A percentile compares a stretch with the other conserved stretches of the same genome.
Conservation (phyloP, 306 rosid species). For the Astragalus glycyphyllos region DNA sequence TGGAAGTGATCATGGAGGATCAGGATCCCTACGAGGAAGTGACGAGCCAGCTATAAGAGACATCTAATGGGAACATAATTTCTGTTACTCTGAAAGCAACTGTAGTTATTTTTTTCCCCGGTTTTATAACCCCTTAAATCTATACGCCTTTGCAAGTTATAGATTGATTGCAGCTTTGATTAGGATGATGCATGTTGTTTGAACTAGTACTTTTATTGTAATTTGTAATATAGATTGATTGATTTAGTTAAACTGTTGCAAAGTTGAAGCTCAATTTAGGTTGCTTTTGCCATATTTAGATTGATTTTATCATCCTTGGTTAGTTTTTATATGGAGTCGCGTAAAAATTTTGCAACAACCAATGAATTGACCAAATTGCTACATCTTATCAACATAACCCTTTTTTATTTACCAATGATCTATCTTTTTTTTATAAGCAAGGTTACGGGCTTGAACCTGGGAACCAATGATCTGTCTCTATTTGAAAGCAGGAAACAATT, state of each 20-base stretch:
- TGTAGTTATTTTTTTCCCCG: conserved; percentile 25
- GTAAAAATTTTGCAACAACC: no score
- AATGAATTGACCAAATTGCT: no score
- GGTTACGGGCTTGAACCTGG: no score
- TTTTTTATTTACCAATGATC: no score
- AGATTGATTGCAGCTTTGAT: conserved; percentile 38
- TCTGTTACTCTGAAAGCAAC: conserved; percentile 17
- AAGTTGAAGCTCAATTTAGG: conserved; percentile 18
- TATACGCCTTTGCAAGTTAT: conserved; percentile 22
- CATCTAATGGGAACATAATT: conserved; percentile 37
- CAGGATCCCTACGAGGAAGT: conserved; percentile 66
- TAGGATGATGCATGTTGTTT: conserved; percentile 48
- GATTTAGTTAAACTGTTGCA: conserved; percentile 42
- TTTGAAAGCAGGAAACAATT: neutral
- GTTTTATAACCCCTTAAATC: conserved; percentile 29
- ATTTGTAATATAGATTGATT: conserved; percentile 39
- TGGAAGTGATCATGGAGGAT: conserved; percentile 82
- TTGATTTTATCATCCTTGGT: no score
- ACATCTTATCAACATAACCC: no score
- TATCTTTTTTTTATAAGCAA: no score
- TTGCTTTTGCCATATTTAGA: neutral
- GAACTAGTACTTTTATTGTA: conserved; percentile 37
- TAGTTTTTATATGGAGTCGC: no score
- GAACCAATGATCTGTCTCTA: no score
- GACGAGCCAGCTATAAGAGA: conserved; percentile 55